Base-by-base conservation (phyloP, 2,329 filamentous ascomycete species). In the Helotiales sp. region DNA sequence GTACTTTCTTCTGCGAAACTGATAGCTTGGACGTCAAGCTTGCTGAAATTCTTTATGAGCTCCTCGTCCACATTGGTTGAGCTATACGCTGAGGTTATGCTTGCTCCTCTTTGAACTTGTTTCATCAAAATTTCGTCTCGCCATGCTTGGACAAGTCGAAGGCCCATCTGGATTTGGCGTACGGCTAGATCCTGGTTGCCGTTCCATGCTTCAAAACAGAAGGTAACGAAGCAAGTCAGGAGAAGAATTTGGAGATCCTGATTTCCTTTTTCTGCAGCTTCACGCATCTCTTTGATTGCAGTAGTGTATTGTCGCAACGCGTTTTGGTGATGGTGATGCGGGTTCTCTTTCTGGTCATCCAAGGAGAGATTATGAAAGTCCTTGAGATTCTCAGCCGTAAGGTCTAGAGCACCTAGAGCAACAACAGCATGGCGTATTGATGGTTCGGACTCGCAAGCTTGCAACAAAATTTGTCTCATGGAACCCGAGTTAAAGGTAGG, bases 131-230 rank as follows among this genome's bases (percentile, higher is more conserved):
- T 44, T 5, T 61, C 56, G 19, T 57, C 6, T 24, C 55, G 58
- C 58, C 61, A 63, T 8, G 38, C 62, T 47, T 77, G 74, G 58
- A 64, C 58, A 10, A 67, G 49, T 10, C 38, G 38, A 12, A 64
- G 54, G 1, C 63, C 65, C 9, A 50, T 63, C 40, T 61, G 62
- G 17, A 66, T 61, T 42, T 66, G 61, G 12, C 44, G 49, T 19
- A 60, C 56, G 2, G 63, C 64, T n/a, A 53, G 24, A 22, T 57
- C 52, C 25, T 60, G 54, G 31, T 63, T 62, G 0, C 63, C 62
- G 49, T 63, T 79, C 84, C 66, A 86, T 84, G 74, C 85, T 83
- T 55, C 81, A 79, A 27, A 83, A 74, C 34, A 86, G 74, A 66
- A 85, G 81, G 59, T 84, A 77, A 62, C 54, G 31, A 62, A 17